Percentiles rank a stretch among this genome's conserved stretches.
phyloP scores from a whole-genome alignment of 2,329 filamentous ascomycete species.

The Bipolaris gigantea region DNA sequence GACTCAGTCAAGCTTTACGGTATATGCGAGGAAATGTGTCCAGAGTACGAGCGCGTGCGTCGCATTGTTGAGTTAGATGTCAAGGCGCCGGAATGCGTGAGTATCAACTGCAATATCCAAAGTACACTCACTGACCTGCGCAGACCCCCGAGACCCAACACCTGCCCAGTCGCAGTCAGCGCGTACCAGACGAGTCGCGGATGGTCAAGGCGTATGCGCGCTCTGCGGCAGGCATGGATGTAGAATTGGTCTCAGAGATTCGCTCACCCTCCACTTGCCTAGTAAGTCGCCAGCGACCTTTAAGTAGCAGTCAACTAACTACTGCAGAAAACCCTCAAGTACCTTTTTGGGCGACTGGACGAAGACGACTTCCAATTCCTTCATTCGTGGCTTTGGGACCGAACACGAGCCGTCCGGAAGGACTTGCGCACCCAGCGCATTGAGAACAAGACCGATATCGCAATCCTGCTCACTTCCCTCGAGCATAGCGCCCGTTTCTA shows the following conservation, averaged over 20 bases:
- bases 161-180: constrained; percentile 28
- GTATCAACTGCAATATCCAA: background rate
- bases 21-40: constrained; percentile 66
- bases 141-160: constrained; percentile 40
- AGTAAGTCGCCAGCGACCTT: constrained; percentile 25
- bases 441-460: constrained; percentile 56
- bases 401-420: constrained; percentile 65
- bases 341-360: constrained; percentile 53
- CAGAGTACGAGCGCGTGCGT: constrained; percentile 64
- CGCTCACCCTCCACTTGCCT: constrained; percentile 56
- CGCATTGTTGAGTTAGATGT: constrained; percentile 65
- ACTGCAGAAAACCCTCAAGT: constrained; percentile 47
- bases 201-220: constrained; percentile 68
- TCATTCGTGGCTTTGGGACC: constrained; percentile 67
- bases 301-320: constrained; percentile 20
- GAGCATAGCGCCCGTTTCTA: constrained; percentile 67
- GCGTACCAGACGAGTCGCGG: constrained; percentile 52
- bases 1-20: constrained; percentile 65
- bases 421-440: constrained; percentile 66
- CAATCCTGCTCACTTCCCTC: constrained; percentile 61
- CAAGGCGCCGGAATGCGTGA: constrained; percentile 58
- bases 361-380: constrained; percentile 52
- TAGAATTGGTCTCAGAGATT: constrained; percentile 65
- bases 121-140: background rate
- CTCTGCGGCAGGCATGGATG: constrained; percentile 64